Evolutionary conservation across 1,139 yeast genomes (phyloP).

Genomic region (Suhomyces taliae): DNA sequence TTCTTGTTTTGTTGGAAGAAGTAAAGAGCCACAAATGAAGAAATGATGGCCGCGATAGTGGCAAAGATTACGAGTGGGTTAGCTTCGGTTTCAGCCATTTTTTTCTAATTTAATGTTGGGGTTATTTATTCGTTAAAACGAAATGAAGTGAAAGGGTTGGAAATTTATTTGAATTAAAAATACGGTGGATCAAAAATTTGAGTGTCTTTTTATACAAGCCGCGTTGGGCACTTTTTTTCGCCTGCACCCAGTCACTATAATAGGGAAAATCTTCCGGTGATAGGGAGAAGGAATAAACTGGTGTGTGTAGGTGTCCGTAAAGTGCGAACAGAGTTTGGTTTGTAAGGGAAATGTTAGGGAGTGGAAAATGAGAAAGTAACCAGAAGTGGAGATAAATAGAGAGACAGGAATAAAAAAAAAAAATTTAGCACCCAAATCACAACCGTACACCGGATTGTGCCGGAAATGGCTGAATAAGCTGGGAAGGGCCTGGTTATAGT

Average conservation of each 20-base stretch:
- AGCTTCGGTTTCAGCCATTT: conserved; percentile 27
- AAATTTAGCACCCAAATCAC: too few relatives aligned
- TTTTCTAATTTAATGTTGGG: too few relatives aligned
- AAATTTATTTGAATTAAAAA: neutral
- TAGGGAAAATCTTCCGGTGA: neutral
- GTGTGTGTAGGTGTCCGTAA: too few relatives aligned
- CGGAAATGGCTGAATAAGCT: too few relatives aligned
- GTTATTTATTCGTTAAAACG: neutral
- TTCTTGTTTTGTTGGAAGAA: conserved; percentile 36
- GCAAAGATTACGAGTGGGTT: conserved; percentile 40
- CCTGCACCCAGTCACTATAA: conserved; percentile 2
- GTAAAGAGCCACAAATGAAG: conserved; percentile 39
- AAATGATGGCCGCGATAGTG: conserved; percentile 45
- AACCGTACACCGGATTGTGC: too few relatives aligned
- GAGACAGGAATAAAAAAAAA: too few relatives aligned
- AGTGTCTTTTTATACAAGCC: neutral
- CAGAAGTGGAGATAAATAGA: too few relatives aligned
- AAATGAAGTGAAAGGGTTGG: conserved; percentile 4
- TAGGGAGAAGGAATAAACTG: too few relatives aligned
- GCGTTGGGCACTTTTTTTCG: conserved; percentile 4
- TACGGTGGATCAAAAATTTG: conserved; percentile 1
- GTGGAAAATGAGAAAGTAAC: too few relatives aligned
- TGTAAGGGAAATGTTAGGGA: too few relatives aligned
- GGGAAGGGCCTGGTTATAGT: too few relatives aligned
- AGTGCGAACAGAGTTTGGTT: too few relatives aligned